Conservation (phyloP, 768 basidiomycete genomes). For the Leucosporidium yakuticum region DNA sequence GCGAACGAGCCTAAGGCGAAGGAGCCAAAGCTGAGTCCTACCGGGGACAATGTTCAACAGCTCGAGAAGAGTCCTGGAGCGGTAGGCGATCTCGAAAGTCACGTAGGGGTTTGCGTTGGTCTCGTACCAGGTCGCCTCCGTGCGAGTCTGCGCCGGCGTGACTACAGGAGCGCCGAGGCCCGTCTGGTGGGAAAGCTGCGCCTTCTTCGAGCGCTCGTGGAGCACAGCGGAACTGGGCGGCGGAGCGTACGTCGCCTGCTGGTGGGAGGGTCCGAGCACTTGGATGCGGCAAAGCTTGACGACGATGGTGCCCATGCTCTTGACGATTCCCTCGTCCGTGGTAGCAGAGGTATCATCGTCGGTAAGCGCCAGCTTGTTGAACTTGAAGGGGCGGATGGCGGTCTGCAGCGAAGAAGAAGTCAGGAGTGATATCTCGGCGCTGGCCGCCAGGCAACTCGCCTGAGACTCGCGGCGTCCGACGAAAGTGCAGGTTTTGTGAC, state of each 20-base stretch:
- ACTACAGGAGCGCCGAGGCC: not conserved
- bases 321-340: slow-evolving; percentile 9
- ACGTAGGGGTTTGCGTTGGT: not conserved
- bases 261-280: not conserved
- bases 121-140: slow-evolving; percentile 2
- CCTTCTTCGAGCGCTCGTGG: slow-evolving; percentile 26
- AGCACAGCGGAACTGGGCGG: not conserved
- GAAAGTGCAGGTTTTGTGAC: not conserved
- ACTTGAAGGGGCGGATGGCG: slow-evolving; percentile 5
- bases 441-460: not conserved
- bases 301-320: slow-evolving; percentile 10
- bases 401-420: not conserved
- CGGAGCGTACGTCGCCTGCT: not conserved
- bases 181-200: not conserved
- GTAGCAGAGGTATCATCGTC: slow-evolving; percentile 12
- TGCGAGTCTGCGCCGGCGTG: fast-evolving
- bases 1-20: not conserved
- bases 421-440: not conserved
- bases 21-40: not conserved
- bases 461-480: not conserved
- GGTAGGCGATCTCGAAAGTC: slow-evolving; percentile 26
- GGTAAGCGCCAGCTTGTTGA: slow-evolving; percentile 4
- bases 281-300: not conserved
- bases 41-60: slow-evolving; percentile 16
- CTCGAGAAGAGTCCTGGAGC: slow-evolving; percentile 20